phyloP scores from a whole-genome alignment of 2,329 filamentous ascomycete genomes.

The Talaromyces albobiverticillius region DNA sequence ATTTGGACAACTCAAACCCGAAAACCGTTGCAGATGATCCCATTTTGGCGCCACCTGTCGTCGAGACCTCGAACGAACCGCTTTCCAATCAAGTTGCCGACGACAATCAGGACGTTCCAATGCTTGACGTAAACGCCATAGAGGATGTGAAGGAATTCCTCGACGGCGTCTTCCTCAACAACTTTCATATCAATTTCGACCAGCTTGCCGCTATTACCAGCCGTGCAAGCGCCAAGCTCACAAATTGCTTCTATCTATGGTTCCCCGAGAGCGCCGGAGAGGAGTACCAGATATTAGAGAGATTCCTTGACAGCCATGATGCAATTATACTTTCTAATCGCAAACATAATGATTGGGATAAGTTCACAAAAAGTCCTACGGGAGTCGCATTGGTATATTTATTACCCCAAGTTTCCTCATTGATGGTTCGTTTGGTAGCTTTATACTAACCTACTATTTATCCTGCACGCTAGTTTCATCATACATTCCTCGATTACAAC shows the following conservation, averaged over 20 bases:
- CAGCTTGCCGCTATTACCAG: conserved; percentile 24
- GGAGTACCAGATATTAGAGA: conserved; percentile 26
- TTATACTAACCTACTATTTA: not conserved
- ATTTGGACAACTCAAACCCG: not conserved
- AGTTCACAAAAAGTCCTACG: conserved; percentile 27
- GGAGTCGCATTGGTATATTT: conserved; percentile 37
- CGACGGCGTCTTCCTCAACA: conserved; percentile 12
- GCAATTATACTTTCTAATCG: conserved; percentile 29
- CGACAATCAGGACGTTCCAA: conserved; percentile 10
- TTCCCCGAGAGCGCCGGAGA: conserved; percentile 25
- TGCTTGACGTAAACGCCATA: conserved; percentile 6
- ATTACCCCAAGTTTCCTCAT: too few relatives aligned
- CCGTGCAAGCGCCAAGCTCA: conserved; percentile 15
- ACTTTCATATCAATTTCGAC: conserved; percentile 25
- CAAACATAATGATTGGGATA: conserved; percentile 32
- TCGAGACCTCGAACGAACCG: not conserved
- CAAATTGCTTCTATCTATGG: conserved; percentile 33
- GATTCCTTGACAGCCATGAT: conserved; percentile 25
- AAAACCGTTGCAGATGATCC: not conserved
- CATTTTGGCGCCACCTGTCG: not conserved
- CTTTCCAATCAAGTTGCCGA: not conserved
- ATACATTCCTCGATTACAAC: conserved; percentile 30
- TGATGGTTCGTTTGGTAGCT: too few relatives aligned
- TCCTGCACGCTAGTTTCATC: conserved; percentile 30
- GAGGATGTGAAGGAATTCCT: conserved; percentile 16